Percentiles rank a stretch among this genome's conserved stretches.
Evolutionary conservation across 352 stramenopile species (phyloP).

Genomic region (Phytophthora megakarya): DNA sequence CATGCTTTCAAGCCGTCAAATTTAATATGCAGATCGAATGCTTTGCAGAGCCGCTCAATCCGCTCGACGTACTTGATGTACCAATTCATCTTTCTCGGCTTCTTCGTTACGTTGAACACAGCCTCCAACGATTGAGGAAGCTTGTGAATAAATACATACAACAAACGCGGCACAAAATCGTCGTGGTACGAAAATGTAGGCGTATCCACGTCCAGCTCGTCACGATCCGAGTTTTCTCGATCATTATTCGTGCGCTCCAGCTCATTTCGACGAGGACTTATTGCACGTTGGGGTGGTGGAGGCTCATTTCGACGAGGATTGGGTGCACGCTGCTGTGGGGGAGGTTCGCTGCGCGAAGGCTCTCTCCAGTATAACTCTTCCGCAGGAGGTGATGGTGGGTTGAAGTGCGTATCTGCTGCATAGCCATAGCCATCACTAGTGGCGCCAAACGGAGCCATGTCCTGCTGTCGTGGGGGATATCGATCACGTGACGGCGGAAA

Average conservation of each 20-base stretch:
- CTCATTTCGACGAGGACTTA: constrained; percentile 23
- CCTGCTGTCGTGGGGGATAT: constrained; percentile 22
- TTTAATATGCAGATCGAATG: constrained; percentile 45
- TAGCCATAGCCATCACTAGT: constrained; percentile 26
- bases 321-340: background rate
- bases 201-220: constrained; percentile 29
- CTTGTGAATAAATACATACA: constrained; percentile 60
- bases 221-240: constrained; percentile 1
- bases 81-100: constrained; percentile 70
- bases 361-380: constrained; percentile 27
- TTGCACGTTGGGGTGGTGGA: background rate
- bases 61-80: constrained; percentile 70
- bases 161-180: constrained; percentile 48
- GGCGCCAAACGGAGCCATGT: constrained; percentile 7
- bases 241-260: constrained; percentile 1
- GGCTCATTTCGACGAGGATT: constrained; percentile 11
- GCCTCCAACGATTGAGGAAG: constrained; percentile 54
- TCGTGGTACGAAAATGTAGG: constrained; percentile 61
- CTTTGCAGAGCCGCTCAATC: constrained; percentile 46
- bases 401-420: constrained; percentile 25
- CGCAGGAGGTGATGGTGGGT: constrained; percentile 20
- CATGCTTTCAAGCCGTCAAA: constrained; percentile 42
- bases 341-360: constrained; percentile 1
- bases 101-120: constrained; percentile 69
- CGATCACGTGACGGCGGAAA: constrained; percentile 18